Base-by-base conservation (phyloP, 2,329 filamentous ascomycete genomes). In the Calonectria montana region DNA sequence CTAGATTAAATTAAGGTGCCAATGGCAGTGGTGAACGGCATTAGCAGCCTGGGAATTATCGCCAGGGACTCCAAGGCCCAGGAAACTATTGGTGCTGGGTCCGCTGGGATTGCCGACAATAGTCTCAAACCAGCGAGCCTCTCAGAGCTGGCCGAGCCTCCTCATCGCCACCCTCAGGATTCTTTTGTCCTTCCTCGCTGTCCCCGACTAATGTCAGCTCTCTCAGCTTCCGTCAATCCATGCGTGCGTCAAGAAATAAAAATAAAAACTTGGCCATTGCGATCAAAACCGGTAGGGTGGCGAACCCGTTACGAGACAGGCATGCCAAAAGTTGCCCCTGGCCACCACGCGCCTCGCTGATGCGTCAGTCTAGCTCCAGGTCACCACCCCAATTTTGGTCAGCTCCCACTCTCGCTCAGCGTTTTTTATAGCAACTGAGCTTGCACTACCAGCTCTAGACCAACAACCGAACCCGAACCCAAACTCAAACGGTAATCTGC, bases 351-450 rank as follows among this genome's bases (percentile, higher is more conserved):
- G 35, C 62, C 66, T 62, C 53, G 35, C 62, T 16, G 41, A 23
- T 70, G 53, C 53, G 63, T 55, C 68, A 66, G 53, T 43, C 63
- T 57, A 62, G 35, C 35, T n/a, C 35, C 31, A 16, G 27, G n/a
- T 47, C 31, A 29, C 59, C 50, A 31, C 47, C 65, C 69, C 63
- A 59, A 35, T 21, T 50, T 31, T 45, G 23, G 53, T 59, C 67
- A 69, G 47, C 67, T 37, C 31, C 31, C 27, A 37, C 45, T 55
- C 6, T 47, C 23, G 71, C 71, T 65, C 67, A 69, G 65, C 64
- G 23, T 53, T 78, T 75, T 78, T 77, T 77, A 77, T 73, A 77
- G 73, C 67, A 78, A 75, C 71, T 69, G 62, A 67, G 66, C 16
- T 25, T 35, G 9, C 63, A 62, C 62, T 45, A 62, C 9, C 48